Percentiles rank a stretch among this genome's conserved stretches.
These are phyloP conservation scores for Pilaira anomala DNA, from an alignment of 192 early-diverging fungal species.

Conservation along the genomic window DNA sequence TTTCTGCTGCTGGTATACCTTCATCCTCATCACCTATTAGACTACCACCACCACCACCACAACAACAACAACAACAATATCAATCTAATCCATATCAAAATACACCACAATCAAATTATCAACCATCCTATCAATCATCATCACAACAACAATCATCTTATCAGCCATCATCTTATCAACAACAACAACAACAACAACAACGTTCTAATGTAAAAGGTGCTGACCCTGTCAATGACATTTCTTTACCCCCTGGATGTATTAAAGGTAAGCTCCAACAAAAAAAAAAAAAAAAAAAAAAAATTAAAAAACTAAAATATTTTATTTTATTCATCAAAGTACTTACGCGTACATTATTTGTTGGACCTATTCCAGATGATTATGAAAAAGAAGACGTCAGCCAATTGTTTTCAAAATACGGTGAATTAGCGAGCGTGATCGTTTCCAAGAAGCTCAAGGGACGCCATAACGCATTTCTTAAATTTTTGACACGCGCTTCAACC, in stretches of 20 bases:
- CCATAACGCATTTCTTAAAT: conserved; percentile 26
- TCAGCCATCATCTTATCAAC: background rate
- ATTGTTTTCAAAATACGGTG: conserved; percentile 28
- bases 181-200: conserved; percentile 2
- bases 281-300: background rate
- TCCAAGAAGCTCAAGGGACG: conserved; percentile 6
- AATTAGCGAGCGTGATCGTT: conserved; percentile 34
- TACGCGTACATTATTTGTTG: conserved; percentile 38
- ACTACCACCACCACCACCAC: background rate
- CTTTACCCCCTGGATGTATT: conserved; percentile 27
- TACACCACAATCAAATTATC: conserved; percentile 4
- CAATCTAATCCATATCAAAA: background rate
- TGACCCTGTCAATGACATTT: conserved; percentile 19
- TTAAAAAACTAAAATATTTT: too few relatives aligned
- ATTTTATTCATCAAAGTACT: conserved; percentile 22
- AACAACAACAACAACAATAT: conserved; percentile 5
- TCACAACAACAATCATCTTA: conserved; percentile 8
- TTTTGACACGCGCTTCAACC: conserved; percentile 1
- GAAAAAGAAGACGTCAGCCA: conserved; percentile 25
- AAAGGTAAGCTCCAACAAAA: conserved; percentile 23
- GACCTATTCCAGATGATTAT: conserved; percentile 27
- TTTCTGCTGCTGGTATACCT: too few relatives aligned
- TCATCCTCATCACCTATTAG: too few relatives aligned
- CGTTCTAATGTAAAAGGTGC: background rate
- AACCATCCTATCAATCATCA: background rate